Conservation (phyloP, 2,329 filamentous ascomycete genomes). For the Immersiporthe knoxdaviesiana region DNA sequence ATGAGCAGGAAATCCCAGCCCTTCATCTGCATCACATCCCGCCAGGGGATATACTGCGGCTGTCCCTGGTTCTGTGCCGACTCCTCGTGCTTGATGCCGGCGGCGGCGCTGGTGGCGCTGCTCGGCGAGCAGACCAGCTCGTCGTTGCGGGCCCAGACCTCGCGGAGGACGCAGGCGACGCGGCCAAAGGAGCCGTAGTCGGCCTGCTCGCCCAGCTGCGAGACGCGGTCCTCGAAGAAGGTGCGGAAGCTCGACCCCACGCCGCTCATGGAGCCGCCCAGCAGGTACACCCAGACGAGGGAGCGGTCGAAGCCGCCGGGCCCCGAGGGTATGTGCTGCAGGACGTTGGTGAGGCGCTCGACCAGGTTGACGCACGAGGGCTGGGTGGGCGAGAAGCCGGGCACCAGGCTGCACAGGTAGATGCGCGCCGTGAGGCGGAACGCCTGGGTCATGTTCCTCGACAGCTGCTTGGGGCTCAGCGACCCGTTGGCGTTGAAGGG, state of each 20-base stretch:
- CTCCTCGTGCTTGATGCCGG: constrained; percentile 38
- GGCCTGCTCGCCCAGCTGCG: constrained; percentile 74
- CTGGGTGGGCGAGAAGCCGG: constrained; percentile 79
- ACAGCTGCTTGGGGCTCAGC: constrained; percentile 80
- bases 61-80: constrained; percentile 40
- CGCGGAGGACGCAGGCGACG: constrained; percentile 75
- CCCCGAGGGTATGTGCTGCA: constrained; percentile 82
- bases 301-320: constrained; percentile 84
- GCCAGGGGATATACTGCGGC: constrained; percentile 77
- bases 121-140: constrained; percentile 41
- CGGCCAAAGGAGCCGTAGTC: constrained; percentile 85
- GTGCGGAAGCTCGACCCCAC: constrained; percentile 74
- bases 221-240: constrained; percentile 76
- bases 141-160: constrained; percentile 83
- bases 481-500: constrained; percentile 71
- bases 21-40: constrained; percentile 89
- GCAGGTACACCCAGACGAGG: constrained; percentile 89
- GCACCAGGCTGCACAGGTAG: constrained; percentile 94
- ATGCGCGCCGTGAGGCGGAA: constrained; percentile 93
- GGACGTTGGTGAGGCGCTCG: constrained; percentile 73
- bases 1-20: constrained; percentile 93
- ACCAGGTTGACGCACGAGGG: constrained; percentile 76
- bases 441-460: constrained; percentile 84
- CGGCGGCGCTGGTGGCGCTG: constrained; percentile 41
- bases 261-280: constrained; percentile 79